These are phyloP conservation scores for Dionaea muscipula DNA, from an alignment of 179 eudicot genomes.

Conservation along the genomic window DNA sequence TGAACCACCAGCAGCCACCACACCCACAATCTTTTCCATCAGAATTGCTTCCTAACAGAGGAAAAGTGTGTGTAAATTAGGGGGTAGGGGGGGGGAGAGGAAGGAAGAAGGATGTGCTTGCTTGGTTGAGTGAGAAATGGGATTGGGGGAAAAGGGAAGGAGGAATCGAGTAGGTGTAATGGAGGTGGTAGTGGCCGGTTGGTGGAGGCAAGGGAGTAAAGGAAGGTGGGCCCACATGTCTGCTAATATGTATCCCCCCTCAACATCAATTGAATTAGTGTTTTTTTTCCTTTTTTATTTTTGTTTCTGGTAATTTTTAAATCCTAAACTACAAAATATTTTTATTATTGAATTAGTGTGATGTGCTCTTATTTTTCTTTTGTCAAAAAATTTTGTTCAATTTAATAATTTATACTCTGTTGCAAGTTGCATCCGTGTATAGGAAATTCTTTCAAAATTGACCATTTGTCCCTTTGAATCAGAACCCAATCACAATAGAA, in stretches of 20 bases:
- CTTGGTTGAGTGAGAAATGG: neutral
- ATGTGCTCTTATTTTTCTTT: no score
- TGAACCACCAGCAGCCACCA: slow-evolving; percentile 5
- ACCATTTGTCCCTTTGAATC: no score
- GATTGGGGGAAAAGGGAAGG: slow-evolving; percentile 5
- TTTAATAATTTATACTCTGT: no score
- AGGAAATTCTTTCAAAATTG: no score
- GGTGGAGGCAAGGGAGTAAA: slow-evolving; percentile 21
- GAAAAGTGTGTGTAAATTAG: neutral
- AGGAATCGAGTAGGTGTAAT: no score
- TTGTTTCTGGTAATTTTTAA: no score
- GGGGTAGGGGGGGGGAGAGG: neutral
- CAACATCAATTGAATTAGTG: slow-evolving; percentile 34
- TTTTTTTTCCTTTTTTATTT: no score
- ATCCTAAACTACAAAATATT: no score
- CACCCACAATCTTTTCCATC: slow-evolving; percentile 21
- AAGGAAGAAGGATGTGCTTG: neutral
- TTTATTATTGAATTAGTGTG: no score
- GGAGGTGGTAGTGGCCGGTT: slow-evolving; percentile 16
- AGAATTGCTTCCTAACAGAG: neutral
- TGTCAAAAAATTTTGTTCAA: no score
- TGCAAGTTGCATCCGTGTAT: no score
- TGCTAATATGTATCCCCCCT: slow-evolving; percentile 25
- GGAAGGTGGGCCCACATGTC: slow-evolving; percentile 36
- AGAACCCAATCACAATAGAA: no score